Base-by-base conservation (phyloP, 176 grass and related monocot species). In the Phyllostachys edulis region DNA sequence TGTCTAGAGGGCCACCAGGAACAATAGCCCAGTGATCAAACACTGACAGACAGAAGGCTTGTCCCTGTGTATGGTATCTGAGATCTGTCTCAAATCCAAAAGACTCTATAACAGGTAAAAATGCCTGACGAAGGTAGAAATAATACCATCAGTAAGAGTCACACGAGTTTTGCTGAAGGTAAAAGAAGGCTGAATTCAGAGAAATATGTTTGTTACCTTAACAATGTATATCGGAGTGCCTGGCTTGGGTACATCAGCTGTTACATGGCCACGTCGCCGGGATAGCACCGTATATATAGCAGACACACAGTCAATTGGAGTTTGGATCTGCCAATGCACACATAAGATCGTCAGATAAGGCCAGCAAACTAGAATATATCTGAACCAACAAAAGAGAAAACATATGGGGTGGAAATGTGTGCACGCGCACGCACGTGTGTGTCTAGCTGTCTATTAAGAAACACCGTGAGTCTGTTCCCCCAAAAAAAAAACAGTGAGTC, bases 11-110 rank as follows among this genome's bases (percentile, higher is more conserved):
- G 9, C 96, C 96, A 78, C 93, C 96, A 69, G 96, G 96, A 86
- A 99, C 96, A 73, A 99, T 96, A 67, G 96, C 93, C 96, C 93
- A 99, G 84, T 99, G 96, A 83, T 99, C 96, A 67, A 99, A 99
- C 49, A 92, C 90, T 18, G 96, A 99, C 60, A 96, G 34, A 86
- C 96, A 96, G 78, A 99, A 99, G 63, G 96, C 96, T 86, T 99
- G 96, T 8, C 96, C 96, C 41, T 99, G 96, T 45, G 96, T 99
- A 70, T 99, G 96, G 77, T 99, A 99, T 67, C 93, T 86, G 68
- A 99, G 90, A 75, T 96, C 93, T 29, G 96, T 99, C 88, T 96
- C 93, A 82, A 96, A 99, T 73, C 96, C 96, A 96, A 99, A 99
- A 16, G 96, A 96, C 82, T 99, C 93, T 69, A 99, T 94, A 71